Base-by-base conservation (phyloP, 2,329 filamentous ascomycete species). In the Lachnellula cervina region DNA sequence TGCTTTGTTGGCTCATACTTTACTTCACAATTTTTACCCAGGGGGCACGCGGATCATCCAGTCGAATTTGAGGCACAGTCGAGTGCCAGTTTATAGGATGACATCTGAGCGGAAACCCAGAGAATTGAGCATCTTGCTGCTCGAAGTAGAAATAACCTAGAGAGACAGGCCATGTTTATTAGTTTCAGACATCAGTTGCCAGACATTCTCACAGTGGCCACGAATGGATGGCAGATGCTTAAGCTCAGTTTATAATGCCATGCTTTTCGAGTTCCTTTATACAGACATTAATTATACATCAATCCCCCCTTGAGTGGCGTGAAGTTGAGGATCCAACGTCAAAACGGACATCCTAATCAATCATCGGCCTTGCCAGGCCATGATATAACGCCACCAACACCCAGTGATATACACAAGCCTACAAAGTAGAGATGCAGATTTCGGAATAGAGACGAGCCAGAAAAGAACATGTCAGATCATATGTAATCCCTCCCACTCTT, bases 401-500 rank as follows among this genome's bases (percentile, higher is more conserved):
- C 19, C 37, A 13, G 11, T 44, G 42, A 44, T 44, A 44, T 44
- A 21, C 42, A 21, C 37, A 40, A 16, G 37, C 7, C 42, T 44
- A 44, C 42, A 19, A 49, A 48, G 35, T 43, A 37, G 16, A 52
- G 46, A 34, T 40, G n/a, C 17, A 13, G 53, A 51, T n/a, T 9
- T 19, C 9, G 32, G 21, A 6, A 34, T 11, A 34, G 11, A 46
- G 44, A 44, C 1, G 21, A 32, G 19, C 28, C 14, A 51, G 44
- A 42, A 11, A 13, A 42, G 14, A 37, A n/a, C 35, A 51, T 42
- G 23, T 32, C 43, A 34, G 38, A 60, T 83, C 77, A 89, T 62
- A 87, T 85, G 67, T 88, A 97, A 76, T 99, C 94, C 68, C 94
- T 84, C 54, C 89, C 93, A 72, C 90, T 95, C 86, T 99, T 99